These are phyloP conservation scores for Penicillium egyptiacum DNA, from an alignment of 495 filamentous ascomycete genomes.

Conservation along the genomic window DNA sequence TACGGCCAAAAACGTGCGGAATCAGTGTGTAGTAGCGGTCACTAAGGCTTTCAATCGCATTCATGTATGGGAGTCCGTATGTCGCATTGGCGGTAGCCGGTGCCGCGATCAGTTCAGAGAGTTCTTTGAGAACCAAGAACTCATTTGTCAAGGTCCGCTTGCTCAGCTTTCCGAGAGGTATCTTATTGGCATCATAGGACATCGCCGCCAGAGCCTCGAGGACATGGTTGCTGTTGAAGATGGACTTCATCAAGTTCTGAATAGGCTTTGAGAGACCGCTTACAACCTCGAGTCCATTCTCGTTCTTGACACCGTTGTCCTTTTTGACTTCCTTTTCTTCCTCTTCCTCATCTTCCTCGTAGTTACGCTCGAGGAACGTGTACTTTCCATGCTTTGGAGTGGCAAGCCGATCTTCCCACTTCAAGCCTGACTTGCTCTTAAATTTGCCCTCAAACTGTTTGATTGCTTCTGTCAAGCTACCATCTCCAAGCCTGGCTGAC, in stretches of 20 bases:
- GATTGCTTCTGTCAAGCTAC: conserved; percentile 47
- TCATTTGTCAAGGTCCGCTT: conserved; percentile 69
- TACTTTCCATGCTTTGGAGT: conserved; percentile 67
- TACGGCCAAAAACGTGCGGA: conserved; percentile 77
- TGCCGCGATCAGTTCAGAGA: conserved; percentile 63
- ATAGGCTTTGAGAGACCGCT: conserved; percentile 58
- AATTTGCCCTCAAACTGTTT: conserved; percentile 69
- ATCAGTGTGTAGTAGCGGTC: conserved; percentile 81
- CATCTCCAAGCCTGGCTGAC: conserved; percentile 45
- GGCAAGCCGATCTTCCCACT: conserved; percentile 62
- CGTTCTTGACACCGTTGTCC: conserved; percentile 24
- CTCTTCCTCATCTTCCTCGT: conserved; percentile 63
- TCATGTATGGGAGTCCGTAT: conserved; percentile 39
- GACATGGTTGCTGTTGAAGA: conserved; percentile 78
- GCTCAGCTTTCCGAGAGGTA: conserved; percentile 84
- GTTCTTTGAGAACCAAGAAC: conserved; percentile 70
- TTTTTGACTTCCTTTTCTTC: conserved; percentile 21
- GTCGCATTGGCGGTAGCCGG: conserved; percentile 43
- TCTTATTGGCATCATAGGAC: conserved; percentile 73
- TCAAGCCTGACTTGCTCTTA: conserved; percentile 70
- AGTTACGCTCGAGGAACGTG: conserved; percentile 72
- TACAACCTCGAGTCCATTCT: conserved; percentile 35
- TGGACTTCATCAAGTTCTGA: conserved; percentile 70
- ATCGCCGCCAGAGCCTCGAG: conserved; percentile 60
- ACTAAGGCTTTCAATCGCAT: conserved; percentile 59